Percentiles rank a stretch among this genome's conserved stretches.
Conservation (phyloP, 129 eudicot species). For the Centrapalus pauciflorus region DNA sequence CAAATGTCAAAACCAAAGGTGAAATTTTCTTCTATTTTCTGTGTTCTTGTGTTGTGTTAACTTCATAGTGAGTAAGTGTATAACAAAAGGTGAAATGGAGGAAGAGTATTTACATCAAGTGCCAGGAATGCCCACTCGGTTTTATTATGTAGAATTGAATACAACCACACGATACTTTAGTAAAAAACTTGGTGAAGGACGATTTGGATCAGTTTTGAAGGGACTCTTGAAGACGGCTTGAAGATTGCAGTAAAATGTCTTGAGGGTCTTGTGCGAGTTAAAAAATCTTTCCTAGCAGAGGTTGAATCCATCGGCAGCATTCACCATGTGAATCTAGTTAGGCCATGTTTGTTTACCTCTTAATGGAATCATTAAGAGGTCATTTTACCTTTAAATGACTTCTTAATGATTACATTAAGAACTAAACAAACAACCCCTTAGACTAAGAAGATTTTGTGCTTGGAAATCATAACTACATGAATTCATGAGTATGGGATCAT, state of each 20-base stretch:
- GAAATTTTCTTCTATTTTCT: background rate
- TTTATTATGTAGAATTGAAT: constrained; percentile 28
- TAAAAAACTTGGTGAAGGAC: constrained; percentile 45
- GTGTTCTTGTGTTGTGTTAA: background rate
- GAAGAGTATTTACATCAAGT: constrained; percentile 33
- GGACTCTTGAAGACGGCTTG: constrained; percentile 25
- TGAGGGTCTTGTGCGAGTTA: constrained; percentile 23
- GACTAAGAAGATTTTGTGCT: constrained; percentile 40
- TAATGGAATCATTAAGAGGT: too few species aligned
- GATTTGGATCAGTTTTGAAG: constrained; percentile 49
- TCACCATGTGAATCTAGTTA: constrained; percentile 49
- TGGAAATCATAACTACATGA: constrained; percentile 37
- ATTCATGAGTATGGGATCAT: constrained; percentile 35
- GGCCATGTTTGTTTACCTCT: too few species aligned
- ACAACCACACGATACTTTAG: constrained; percentile 33
- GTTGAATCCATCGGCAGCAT: constrained; percentile 47
- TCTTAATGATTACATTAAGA: too few species aligned
- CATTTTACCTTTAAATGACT: too few species aligned
- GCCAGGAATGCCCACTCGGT: constrained; percentile 40
- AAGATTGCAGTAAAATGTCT: constrained; percentile 40
- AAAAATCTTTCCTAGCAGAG: constrained; percentile 41
- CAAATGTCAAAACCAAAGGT: too few species aligned
- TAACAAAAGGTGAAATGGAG: constrained; percentile 8
- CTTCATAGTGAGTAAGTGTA: background rate
- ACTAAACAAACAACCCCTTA: too few species aligned